Percentiles rank a stretch among this genome's conserved stretches.
Evolutionary conservation across 192 early-diverging fungal genomes (phyloP).

Genomic region (Podila minutissima): DNA sequence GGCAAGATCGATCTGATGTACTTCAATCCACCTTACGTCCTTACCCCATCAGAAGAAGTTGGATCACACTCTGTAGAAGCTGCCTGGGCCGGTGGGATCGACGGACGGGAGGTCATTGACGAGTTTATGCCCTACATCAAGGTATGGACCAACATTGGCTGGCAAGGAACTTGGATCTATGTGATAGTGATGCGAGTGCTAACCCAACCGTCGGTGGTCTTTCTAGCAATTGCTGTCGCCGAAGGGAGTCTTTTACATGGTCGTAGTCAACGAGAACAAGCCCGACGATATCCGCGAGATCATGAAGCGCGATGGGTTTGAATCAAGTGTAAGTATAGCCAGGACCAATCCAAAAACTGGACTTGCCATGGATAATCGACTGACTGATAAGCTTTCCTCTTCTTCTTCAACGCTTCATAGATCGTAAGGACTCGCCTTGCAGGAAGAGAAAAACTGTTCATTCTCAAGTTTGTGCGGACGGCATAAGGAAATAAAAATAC

Average conservation of each 20-base stretch:
- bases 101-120: constrained; percentile 91
- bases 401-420: constrained; percentile 6
- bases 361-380: not conserved
- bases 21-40: constrained; percentile 97
- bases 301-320: constrained; percentile 63
- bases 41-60: constrained; percentile 85
- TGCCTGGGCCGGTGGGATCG: constrained; percentile 93
- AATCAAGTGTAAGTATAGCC: constrained; percentile 32
- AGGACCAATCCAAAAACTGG: not conserved
- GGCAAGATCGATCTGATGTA: constrained; percentile 79
- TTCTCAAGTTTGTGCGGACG: constrained; percentile 60
- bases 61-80: constrained; percentile 78
- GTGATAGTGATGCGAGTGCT: not conserved
- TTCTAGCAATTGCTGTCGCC: constrained; percentile 69
- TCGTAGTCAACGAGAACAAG: constrained; percentile 87
- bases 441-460: constrained; percentile 64
- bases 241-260: constrained; percentile 84
- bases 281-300: constrained; percentile 79
- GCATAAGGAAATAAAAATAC: not conserved
- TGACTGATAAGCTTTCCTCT: not conserved
- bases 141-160: constrained; percentile 50
- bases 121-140: constrained; percentile 74
- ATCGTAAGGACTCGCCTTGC: constrained; percentile 59
- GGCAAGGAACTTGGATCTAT: not conserved
- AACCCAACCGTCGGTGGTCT: not conserved